Evolutionary conservation across 805 yeast species (phyloP), one percentile per base, ranked within the genome.

Genomic region (Candida methanosorbosa): DNA sequence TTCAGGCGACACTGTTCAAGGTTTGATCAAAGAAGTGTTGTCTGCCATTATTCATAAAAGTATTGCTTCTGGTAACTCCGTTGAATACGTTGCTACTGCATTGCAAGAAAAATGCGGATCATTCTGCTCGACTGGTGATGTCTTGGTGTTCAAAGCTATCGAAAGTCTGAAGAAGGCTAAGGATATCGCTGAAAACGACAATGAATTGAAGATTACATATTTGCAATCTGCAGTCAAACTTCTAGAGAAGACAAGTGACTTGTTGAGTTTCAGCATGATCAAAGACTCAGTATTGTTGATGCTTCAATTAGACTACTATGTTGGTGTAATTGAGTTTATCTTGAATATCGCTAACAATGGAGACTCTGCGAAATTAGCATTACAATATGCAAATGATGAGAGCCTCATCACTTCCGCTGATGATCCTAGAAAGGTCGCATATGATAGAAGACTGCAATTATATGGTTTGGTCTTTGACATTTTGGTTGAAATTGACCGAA

Each of bases 51-150:
- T 92, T 41, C 88, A 88, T 58, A 81, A 81, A 54, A 85, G 83
- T 44, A 87, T 92, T 38, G 69, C 84, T 26, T 76, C 83, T 43
- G 97, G 98, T n/a, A 90, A 85, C 4, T 82, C 95, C 1, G 90
- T 92, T 30, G 97, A 90, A 52, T 67, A 81, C 38, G 84, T 90
- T 34, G 94, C 97, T 1, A 77, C 79, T 24, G 77, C 88, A 2
- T 63, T 92, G 34, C 95, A 92, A 57, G 94, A 85, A 36, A 78
- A 90, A 39, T 92, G 98, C 64, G 94, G 95, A 1, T 78, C 95
- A 0, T 92, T 87, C 58, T 92, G 97, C 51, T 85, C 97, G 0
- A 76, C 94, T 13, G 85, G 82, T 44, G 98, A 92, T 57, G 96
- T 92, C 19, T 70, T 87, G 39, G 84, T 92, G 12, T 92, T 88